A percentile compares a stretch with the other conserved stretches of the same genome.
Evolutionary conservation across 2,329 filamentous ascomycete species (phyloP).

Genomic region (Nemania diffusa): DNA sequence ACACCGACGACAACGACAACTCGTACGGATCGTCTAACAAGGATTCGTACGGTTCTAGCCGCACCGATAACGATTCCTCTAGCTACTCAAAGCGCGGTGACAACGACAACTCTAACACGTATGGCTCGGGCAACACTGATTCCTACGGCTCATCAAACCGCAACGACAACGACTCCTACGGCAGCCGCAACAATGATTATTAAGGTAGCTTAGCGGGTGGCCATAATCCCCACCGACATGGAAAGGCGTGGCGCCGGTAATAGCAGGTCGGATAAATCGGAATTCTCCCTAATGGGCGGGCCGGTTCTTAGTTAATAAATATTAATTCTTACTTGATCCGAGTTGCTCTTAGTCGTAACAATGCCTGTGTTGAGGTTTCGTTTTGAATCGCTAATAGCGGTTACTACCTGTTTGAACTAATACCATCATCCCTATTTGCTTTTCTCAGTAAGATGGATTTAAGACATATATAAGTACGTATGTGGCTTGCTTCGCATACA

Average conservation of each 20-base stretch:
- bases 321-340: not conserved
- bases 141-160: conserved; percentile 29
- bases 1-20: conserved; percentile 26
- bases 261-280: conserved; percentile 21
- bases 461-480: not conserved
- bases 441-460: too few relatives aligned
- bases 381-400: not conserved
- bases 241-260: not conserved
- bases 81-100: conserved; percentile 20
- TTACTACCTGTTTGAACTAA: not conserved
- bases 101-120: conserved; percentile 8
- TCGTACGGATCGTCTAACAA: conserved; percentile 27
- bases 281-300: not conserved
- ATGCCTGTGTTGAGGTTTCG: not conserved
- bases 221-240: not conserved
- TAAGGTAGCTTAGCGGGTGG: conserved; percentile 24
- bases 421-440: not conserved
- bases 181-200: conserved; percentile 37
- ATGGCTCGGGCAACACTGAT: conserved; percentile 21
- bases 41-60: conserved; percentile 25
- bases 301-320: conserved; percentile 12
- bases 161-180: conserved; percentile 23
- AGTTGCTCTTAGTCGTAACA: not conserved
- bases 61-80: conserved; percentile 36
- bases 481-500: not conserved